phyloP scores from a whole-genome alignment of 371 early-diverging fungal species.

The Actinomortierella wolfii region DNA sequence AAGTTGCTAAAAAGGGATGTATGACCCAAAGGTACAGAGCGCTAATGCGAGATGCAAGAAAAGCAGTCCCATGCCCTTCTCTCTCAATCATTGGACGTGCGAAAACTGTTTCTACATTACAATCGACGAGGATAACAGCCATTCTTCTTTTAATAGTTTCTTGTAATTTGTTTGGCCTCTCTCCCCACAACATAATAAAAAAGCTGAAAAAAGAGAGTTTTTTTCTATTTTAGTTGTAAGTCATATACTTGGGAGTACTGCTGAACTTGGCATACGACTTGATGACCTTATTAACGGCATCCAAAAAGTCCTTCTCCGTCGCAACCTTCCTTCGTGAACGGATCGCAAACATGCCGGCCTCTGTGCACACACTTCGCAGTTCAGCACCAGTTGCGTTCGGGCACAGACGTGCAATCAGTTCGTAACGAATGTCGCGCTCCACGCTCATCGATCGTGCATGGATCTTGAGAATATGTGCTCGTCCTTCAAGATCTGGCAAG shows the following conservation, averaged over 20 bases:
- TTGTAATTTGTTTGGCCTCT: too few relatives aligned
- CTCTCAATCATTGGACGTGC: too few relatives aligned
- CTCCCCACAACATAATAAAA: too few relatives aligned
- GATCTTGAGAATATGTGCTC: slow-evolving; percentile 98
- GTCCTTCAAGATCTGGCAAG: slow-evolving; percentile 96
- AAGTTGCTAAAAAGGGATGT: too few relatives aligned
- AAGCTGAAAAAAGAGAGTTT: too few relatives aligned
- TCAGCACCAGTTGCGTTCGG: slow-evolving; percentile 99
- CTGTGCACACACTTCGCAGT: slow-evolving; percentile 98
- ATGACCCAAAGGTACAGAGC: too few relatives aligned
- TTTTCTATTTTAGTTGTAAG: slow-evolving; percentile 53
- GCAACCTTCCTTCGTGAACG: slow-evolving; percentile 99
- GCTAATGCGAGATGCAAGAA: too few relatives aligned
- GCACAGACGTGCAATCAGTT: slow-evolving; percentile 98
- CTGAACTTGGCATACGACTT: slow-evolving; percentile 98
- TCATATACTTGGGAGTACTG: slow-evolving; percentile 90
- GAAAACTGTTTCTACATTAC: too few relatives aligned
- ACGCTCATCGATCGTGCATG: slow-evolving; percentile 99
- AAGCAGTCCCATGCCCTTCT: too few relatives aligned
- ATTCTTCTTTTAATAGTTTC: too few relatives aligned
- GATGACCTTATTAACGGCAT: slow-evolving; percentile 99
- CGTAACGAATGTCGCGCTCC: slow-evolving; percentile 97
- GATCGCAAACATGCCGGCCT: slow-evolving; percentile 99
- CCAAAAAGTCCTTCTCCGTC: slow-evolving; percentile 99
- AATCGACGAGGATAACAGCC: too few relatives aligned